Base-by-base conservation (phyloP, 495 filamentous ascomycete genomes). In the Penicillium odoratum region DNA sequence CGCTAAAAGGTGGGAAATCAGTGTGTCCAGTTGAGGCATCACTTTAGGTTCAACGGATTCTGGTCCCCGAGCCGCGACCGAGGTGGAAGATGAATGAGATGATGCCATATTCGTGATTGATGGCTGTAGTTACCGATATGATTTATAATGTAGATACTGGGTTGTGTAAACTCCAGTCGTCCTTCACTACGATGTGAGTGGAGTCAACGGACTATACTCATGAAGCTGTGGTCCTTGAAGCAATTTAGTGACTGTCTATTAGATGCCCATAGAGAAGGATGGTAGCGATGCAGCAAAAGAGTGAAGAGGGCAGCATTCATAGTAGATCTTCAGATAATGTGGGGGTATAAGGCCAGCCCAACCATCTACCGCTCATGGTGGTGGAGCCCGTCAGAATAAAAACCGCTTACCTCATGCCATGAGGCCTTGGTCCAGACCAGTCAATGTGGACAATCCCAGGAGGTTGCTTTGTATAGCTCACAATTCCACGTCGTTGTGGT, bases 1-100 rank as follows among this genome's bases (percentile, higher is more conserved):
- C 42, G 87, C 87, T 15, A 97, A 82, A 29, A 98, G 89, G 74
- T 95, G 85, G 3, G 81, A 78, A 45, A 96, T 88, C 29, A 96
- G 84, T 3, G 82, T 84, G 55, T 94, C 90, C 52, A 94, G 81
- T 30, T 68, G 68, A 29, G 69, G 73, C 50, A 69, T 60, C 10
- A 65, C 25, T 25, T 59, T 58, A 33, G 68, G 56, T n/a, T 63
- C 63, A 48, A 31, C 38, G 11, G 56, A 49, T 43, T 59, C 60
- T 38, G 58, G 16, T 25, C 15, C 50, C 30, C 60, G 30, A n/a
- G 52, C 25, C 45, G 58, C 16, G 44, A 56, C 62, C 42, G 71
- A 72, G 11, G 49, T 52, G 4, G 62, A 61, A 3, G 71, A 75
- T 25, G 74, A 72, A 29, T 70, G 60, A 7, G 67, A 69, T 57